Evolutionary conservation across 345 rosid genomes (phyloP), one percentile per base, ranked within the genome.

Genomic region (Corchorus capsularis): DNA sequence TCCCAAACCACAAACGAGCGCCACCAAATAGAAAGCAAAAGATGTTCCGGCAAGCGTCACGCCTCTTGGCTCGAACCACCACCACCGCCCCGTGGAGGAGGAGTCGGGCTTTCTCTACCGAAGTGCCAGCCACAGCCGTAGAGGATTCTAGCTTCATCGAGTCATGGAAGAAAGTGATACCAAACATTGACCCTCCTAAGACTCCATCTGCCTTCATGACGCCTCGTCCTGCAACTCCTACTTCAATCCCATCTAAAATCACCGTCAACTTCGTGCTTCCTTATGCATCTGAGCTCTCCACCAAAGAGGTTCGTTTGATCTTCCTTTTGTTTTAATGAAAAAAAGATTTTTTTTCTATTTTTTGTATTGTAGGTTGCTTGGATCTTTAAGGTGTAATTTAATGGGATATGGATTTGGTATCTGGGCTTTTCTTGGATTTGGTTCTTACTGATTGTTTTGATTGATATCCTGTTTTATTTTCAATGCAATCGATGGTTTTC

Each of bases 251-350:
- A 8, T 67, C 96, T 57, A 94, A 92, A 85, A 86, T 92, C 84
- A 89, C 97, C 41, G 92, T 91, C 81, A 92, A 94, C 80, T 92
- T 92, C 62, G 97, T 94, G 59, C 98, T 94, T 66, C 98, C 90
- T 65, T 87, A 83, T 75, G 69, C 85, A 67, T 80, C 89, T 73
- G 89, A 84, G 87, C 91, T 90, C 74, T 53, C 84, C 72, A 73
- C 63, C 6, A 86, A 85, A 81, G 89, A 90, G 94, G 94, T 90
- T 67, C n/a, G 63, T 64, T 67, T 41, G 9, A 0, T 55, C 60
- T 68, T 17, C 1, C 9, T 69, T 50, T 56, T n/a, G 6, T 7
- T 32, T 54, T 19, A 17, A 13, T 12, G 7, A 20, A 20, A 35
- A 6, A 59, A 46, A 49, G 3, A 20, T 75, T 52, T 52, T 1